phyloP scores from a whole-genome alignment of 768 basidiomycete species.

The Lactifluus subvellereus region DNA sequence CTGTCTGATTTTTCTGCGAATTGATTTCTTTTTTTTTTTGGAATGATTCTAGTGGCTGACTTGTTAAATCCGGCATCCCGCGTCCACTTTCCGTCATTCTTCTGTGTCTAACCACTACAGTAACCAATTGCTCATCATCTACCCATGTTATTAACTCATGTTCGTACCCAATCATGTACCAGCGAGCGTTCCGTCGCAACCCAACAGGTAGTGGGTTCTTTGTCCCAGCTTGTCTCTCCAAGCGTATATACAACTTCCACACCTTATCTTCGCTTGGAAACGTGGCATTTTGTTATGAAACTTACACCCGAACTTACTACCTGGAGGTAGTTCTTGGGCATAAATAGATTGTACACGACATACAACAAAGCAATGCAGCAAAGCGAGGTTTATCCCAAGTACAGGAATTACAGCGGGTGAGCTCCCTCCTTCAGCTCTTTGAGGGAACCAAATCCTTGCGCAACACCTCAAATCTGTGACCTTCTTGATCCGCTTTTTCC shows the following conservation, averaged over 20 bases:
- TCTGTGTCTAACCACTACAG: neutral
- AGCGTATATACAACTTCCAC: neutral
- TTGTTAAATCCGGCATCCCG: neutral
- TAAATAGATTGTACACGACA: constrained; percentile 15
- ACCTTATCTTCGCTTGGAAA: neutral
- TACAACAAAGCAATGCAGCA: constrained; percentile 5
- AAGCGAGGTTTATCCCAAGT: neutral
- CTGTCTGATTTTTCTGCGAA: neutral
- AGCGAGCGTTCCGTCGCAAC: neutral
- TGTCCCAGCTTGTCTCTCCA: neutral
- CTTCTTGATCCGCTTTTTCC: constrained; percentile 55
- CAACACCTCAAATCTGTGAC: constrained; percentile 46
- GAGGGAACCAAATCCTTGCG: constrained; percentile 28
- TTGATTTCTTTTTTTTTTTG: constrained; percentile 14
- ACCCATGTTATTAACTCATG: neutral
- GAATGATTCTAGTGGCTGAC: neutral
- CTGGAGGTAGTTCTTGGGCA: neutral
- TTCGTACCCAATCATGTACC: neutral
- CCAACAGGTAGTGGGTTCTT: neutral
- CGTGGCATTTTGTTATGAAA: neutral
- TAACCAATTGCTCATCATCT: neutral
- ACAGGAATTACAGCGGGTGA: neutral
- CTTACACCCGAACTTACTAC: neutral
- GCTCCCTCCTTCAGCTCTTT: constrained; percentile 6
- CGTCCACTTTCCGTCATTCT: neutral